phyloP scores from a whole-genome alignment of 2,329 filamentous ascomycete genomes.

The Bipolaris victoriae region DNA sequence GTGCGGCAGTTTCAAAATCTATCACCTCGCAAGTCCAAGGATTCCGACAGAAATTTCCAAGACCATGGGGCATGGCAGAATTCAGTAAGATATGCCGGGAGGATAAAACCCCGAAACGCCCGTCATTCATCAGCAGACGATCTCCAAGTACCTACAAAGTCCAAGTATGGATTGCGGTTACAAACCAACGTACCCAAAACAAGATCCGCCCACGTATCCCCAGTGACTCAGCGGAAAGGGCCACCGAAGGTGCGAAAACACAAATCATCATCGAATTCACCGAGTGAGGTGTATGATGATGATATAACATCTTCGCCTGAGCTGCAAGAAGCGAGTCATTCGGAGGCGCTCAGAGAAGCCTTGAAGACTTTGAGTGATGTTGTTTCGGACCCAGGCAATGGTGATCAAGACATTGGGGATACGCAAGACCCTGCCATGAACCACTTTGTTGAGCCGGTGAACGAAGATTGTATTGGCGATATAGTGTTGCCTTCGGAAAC shows the following conservation, averaged over 20 bases:
- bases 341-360: slow-evolving; percentile 29
- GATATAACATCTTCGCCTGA: slow-evolving; percentile 15
- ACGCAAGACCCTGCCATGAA: slow-evolving; percentile 10
- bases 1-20: slow-evolving; percentile 7
- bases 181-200: slow-evolving; percentile 29
- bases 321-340: slow-evolving; percentile 27
- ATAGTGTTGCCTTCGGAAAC: slow-evolving; percentile 29
- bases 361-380: slow-evolving; percentile 22
- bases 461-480: slow-evolving; percentile 23
- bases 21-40: neutral
- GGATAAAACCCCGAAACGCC: slow-evolving; percentile 1
- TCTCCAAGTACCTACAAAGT: neutral
- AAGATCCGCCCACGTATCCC: slow-evolving; percentile 32
- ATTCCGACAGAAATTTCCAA: neutral
- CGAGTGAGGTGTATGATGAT: slow-evolving; percentile 10
- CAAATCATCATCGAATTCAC: slow-evolving; percentile 18
- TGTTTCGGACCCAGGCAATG: slow-evolving; percentile 1
- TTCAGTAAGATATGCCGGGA: neutral
- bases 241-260: slow-evolving; percentile 18
- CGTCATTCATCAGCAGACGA: slow-evolving; percentile 22
- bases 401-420: neutral
- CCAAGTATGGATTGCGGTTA: slow-evolving; percentile 23
- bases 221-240: slow-evolving; percentile 22
- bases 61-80: slow-evolving; percentile 22
- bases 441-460: slow-evolving; percentile 22